These are phyloP conservation scores for Obba rivulosa DNA, from an alignment of 768 basidiomycete genomes.

Conservation along the genomic window DNA sequence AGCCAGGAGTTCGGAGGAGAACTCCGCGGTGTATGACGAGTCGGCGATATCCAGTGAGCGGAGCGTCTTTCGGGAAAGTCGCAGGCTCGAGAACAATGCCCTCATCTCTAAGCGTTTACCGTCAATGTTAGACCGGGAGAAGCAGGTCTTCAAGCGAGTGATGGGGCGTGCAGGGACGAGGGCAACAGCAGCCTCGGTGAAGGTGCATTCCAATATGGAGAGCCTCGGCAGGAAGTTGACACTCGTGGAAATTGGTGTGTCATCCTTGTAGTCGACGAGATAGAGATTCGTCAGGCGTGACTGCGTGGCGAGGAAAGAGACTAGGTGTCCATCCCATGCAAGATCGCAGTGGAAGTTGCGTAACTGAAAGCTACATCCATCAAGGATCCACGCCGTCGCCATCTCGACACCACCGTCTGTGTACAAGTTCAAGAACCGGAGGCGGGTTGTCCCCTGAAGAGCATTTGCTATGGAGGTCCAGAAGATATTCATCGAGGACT, in stretches of 20 bases:
- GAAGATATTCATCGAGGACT: slow-evolving; percentile 31
- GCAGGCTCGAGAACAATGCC: slow-evolving; percentile 41
- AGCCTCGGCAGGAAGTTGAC: slow-evolving; percentile 38
- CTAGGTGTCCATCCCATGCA: slow-evolving; percentile 54
- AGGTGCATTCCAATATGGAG: slow-evolving; percentile 58
- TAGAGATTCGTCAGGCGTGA: slow-evolving; percentile 42
- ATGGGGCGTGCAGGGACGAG: slow-evolving; percentile 56
- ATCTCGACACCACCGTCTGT: slow-evolving; percentile 22
- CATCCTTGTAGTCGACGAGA: slow-evolving; percentile 29
- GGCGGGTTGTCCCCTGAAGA: slow-evolving; percentile 38
- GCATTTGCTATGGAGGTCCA: slow-evolving; percentile 49
- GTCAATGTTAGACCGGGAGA: slow-evolving; percentile 43
- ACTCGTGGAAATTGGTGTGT: slow-evolving; percentile 18
- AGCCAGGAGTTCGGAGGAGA: slow-evolving; percentile 48
- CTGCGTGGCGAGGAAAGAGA: slow-evolving; percentile 48
- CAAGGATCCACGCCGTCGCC: slow-evolving; percentile 33
- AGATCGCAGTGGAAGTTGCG: slow-evolving; percentile 60
- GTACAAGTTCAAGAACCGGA: slow-evolving; percentile 51
- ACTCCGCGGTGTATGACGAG: slow-evolving; percentile 48
- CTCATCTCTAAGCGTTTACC: slow-evolving; percentile 52
- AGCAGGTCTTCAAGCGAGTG: slow-evolving; percentile 62
- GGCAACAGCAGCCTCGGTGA: slow-evolving; percentile 54
- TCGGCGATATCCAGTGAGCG: slow-evolving; percentile 59
- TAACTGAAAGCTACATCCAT: slow-evolving; percentile 46
- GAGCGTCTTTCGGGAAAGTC: slow-evolving; percentile 37